Evolutionary conservation across 2,329 filamentous ascomycete species (phyloP), one percentile per base, ranked within the genome.

Genomic region (Pseudogymnoascus sp.): DNA sequence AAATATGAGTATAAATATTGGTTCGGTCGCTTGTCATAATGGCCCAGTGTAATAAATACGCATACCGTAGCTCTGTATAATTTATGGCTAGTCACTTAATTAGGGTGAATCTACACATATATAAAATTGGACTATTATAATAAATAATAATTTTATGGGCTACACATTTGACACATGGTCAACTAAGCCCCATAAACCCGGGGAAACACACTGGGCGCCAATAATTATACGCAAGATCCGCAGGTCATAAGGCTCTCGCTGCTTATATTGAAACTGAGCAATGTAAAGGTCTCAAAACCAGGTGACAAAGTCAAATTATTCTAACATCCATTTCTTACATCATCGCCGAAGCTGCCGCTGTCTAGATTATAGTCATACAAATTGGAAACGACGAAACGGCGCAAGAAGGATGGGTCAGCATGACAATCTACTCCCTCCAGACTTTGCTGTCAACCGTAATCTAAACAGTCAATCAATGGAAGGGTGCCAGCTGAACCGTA

Each of bases 311-410:
- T 33, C 33, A 29, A 29, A 55, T n/a, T 55, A 55, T 55, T 55
- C 49, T 55, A 55, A 55, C 49, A 55, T 33, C 49, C 49, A 55
- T 55, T 33, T 55, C 10, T 55, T 55, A 55, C 49, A 55, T 21
- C 49, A 33, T 55, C 49, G 6, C 6, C 19, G 49, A 21, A 55
- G 49, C 49, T 19, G 49, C 45, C 49, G n/a, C 45, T 33, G 29
- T 55, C 49, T 55, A 55, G 26, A 55, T 55, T 55, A 55, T 55
- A 55, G 49, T 55, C n/a, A 55, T 55, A 55, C 49, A 55, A 55
- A 55, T 12, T 55, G 49, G 49, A 55, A 55, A 55, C 29, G 29
- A 33, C 26, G 11, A 55, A n/a, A 19, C 19, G 26, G 49, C 49
- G 49, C 29, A 55, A 8, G n/a, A 10, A 55, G 11, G 16, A 55